phyloP scores from a whole-genome alignment of 2,329 filamentous ascomycete species.

The Tolypocladium sp. region DNA sequence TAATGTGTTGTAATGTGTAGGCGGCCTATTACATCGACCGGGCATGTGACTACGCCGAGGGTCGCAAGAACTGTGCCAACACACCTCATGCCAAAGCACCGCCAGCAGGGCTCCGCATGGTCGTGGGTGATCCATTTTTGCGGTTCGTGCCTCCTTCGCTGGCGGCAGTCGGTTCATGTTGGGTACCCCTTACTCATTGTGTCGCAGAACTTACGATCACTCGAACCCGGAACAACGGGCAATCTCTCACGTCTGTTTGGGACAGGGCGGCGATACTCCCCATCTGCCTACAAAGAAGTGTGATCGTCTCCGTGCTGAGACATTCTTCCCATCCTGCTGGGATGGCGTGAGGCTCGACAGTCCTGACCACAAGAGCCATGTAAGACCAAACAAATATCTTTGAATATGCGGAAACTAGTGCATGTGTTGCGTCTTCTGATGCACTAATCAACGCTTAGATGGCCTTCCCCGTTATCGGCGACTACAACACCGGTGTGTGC shows the following conservation, averaged over 20 bases:
- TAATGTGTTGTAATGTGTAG: constrained; percentile 2
- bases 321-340: constrained; percentile 56
- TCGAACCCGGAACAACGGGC: constrained; percentile 37
- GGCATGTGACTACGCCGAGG: constrained; percentile 15
- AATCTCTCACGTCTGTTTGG: constrained; percentile 47
- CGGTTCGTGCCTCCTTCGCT: constrained; percentile 4
- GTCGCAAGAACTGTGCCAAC: constrained; percentile 12
- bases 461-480: constrained; percentile 16
- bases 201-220: constrained; percentile 27
- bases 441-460: constrained; percentile 7
- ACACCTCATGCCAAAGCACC: constrained; percentile 39
- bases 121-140: constrained; percentile 50
- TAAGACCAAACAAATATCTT: constrained; percentile 13
- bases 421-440: too few relatives aligned
- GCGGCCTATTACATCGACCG: constrained; percentile 17
- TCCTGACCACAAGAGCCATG: constrained; percentile 44
- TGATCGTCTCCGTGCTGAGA: constrained; percentile 39
- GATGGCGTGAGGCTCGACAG: constrained; percentile 48
- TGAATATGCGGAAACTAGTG: background rate
- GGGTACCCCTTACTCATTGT: background rate
- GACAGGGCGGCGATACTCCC: constrained; percentile 29
- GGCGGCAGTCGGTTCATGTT: background rate
- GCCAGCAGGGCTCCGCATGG: constrained; percentile 54
- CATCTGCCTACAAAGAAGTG: constrained; percentile 44
- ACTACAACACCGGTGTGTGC: constrained; percentile 22